Evolutionary conservation across 139 green algal genomes (phyloP).

Genomic region (Mychonastes homosphaera): DNA sequence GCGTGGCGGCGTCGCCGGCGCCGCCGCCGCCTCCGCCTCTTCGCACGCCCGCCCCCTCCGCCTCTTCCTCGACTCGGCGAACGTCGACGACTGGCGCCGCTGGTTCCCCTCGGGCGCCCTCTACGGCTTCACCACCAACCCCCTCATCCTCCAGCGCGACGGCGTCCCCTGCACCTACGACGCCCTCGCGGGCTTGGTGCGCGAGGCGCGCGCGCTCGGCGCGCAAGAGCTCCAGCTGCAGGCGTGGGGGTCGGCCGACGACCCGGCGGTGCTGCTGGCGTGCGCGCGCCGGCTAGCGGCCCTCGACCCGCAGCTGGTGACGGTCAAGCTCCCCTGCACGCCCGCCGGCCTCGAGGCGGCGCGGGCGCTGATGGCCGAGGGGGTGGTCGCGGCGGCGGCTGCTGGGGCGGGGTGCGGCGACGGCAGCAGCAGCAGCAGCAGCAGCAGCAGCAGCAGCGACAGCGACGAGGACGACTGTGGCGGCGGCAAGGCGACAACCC

Average conservation of each 20-base stretch:
- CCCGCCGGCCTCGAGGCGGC: slow-evolving; percentile 51
- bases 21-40: too few species aligned
- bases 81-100: slow-evolving; percentile 29
- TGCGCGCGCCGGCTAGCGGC: slow-evolving; percentile 2
- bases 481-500: too few species aligned
- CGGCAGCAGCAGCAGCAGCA: neutral
- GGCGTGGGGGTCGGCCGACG: slow-evolving; percentile 54
- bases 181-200: slow-evolving; percentile 26
- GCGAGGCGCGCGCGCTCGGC: slow-evolving; percentile 32
- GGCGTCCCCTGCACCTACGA: slow-evolving; percentile 46
- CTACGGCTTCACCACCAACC: slow-evolving; percentile 71
- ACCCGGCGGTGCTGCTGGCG: slow-evolving; percentile 10
- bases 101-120: slow-evolving; percentile 26
- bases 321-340: slow-evolving; percentile 66
- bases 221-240: slow-evolving; percentile 62
- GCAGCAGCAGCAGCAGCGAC: too few species aligned
- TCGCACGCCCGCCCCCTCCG: too few species aligned
- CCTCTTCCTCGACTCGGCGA: slow-evolving; percentile 49
- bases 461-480: too few species aligned
- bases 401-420: neutral
- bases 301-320: neutral
- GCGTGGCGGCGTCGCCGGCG: too few species aligned
- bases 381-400: neutral
- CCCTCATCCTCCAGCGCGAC: slow-evolving; percentile 57
- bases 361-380: slow-evolving; percentile 25